Base-by-base conservation (phyloP, 257 asterid species). In the Solanum microdontum region DNA sequence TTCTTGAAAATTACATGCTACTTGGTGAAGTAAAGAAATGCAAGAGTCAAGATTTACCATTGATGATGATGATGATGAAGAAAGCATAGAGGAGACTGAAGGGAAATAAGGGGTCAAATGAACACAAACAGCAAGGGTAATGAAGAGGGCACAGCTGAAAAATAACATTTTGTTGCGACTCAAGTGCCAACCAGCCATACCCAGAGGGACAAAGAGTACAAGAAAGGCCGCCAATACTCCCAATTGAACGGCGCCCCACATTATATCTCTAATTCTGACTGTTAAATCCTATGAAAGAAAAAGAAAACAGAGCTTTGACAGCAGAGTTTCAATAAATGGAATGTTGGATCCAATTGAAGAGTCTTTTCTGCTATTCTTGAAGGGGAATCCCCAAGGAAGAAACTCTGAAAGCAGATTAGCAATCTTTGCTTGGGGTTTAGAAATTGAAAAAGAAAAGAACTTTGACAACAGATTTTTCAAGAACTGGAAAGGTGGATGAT, bases 101-200 rank as follows among this genome's bases (percentile, higher is more conserved):
- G 40, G 34, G 17, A 73, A 73, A 73, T 93, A 97, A 5, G 98
- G 99, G 90, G 94, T 93, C 88, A 96, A 86, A 88, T 97, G 99
- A 89, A 97, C 98, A 87, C 98, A 93, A 70, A 97, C 97, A 73
- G 99, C 98, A 30, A 97, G 98, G n/a, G 99, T 94, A 77, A 97
- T 96, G 93, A 97, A 97, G 64, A 95, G 94, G 87, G 99, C 98
- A 87, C 99, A 92, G 90, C 99, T 97, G 93, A 97, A 97, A 88
- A 97, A 95, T 36, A 97, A 95, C 94, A 97, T 90, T 92, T 95
- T 96, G 94, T 96, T 97, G 40, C 99, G 98, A 89, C 99, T 97
- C 90, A 97, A 89, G 90, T 95, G 99, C 98, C 98, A 96, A 58
- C 99, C 99, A 72, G 99, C 99, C 99, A 97, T 95, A 60, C 96